Evolutionary conservation across 331 rosid species (phyloP), one percentile per base, ranked within the genome.

Genomic region (Phaseolus coccineus): DNA sequence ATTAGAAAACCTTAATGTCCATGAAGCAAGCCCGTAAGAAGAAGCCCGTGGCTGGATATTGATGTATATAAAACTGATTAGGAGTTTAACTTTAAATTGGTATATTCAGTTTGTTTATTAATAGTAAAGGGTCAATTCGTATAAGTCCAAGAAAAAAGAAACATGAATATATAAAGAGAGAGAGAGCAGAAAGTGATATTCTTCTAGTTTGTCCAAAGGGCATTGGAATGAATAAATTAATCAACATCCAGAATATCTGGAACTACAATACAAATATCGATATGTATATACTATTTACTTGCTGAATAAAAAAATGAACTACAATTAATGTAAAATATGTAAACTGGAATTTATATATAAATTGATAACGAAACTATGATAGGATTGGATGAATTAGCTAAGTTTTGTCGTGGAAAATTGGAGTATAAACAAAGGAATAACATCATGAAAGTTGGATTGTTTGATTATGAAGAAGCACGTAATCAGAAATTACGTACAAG

Each of bases 401-500:
- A 83, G 80, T 73, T 25, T 28, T 55, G 73, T 70, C 47, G 47
- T 70, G 7, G 51, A 79, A 82, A 85, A 79, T 73, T 24, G 14
- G 53, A 74, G 57, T 48, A 59, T 80, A 77, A 80, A 64, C 59
- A 73, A 68, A 78, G 44, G 39, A 71, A 51, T 48, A 65, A 25
- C 50, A 33, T 79, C 44, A 80, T 3, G 19, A 56, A 66, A 72
- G 76, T 9, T 82, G 81, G 58, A 76, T 47, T 86, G 85, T 83
- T 72, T 61, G 63, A 3, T 55, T 12, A 30, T 22, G 27, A 64
- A 42, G 28, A 69, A 84, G 77, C 87, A 86, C 28, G 52, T 53
- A 47, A 74, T 84, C 95, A 76, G 69, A 85, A 87, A 85, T 85
- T 81, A 74, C 46, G 83, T 55, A 65, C 53, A 19, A 63, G 47